Conservation (phyloP, 805 yeast genomes). For the Debaryomyces maramus region DNA sequence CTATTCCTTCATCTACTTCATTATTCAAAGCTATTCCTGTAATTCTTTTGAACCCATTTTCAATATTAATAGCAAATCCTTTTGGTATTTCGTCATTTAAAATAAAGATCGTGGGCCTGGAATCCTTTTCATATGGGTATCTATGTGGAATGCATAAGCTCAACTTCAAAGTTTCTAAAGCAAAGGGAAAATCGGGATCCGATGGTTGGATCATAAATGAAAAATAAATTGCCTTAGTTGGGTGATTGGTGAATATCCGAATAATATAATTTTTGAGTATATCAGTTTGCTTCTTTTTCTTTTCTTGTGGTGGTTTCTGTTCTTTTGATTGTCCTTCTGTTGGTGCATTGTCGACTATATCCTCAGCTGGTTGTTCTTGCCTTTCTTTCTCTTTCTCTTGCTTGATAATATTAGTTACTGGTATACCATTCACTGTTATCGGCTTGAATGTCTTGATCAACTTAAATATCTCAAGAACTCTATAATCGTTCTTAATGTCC, state of each 20-base stretch:
- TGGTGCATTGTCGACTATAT: neutral
- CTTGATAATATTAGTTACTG: slow-evolving; percentile 12
- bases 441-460: slow-evolving; percentile 31
- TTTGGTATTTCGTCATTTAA: slow-evolving; percentile 68
- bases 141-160: slow-evolving; percentile 53
- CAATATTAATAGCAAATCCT: slow-evolving; percentile 68
- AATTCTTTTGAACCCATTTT: slow-evolving; percentile 57
- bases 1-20: slow-evolving; percentile 22
- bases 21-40: slow-evolving; percentile 25
- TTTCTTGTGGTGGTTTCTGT: slow-evolving; percentile 6
- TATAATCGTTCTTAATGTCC: slow-evolving; percentile 20
- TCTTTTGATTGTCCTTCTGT: slow-evolving; percentile 5
- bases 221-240: slow-evolving; percentile 31
- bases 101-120: slow-evolving; percentile 53
- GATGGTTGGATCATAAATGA: slow-evolving; percentile 53
- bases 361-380: neutral
- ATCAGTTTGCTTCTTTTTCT: slow-evolving; percentile 7
- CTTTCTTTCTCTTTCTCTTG: slow-evolving; percentile 3
- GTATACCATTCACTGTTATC: slow-evolving; percentile 37
- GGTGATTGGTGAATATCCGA: slow-evolving; percentile 18
- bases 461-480: slow-evolving; percentile 33
- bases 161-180: slow-evolving; percentile 51
- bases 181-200: slow-evolving; percentile 76
- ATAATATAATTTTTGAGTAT: slow-evolving; percentile 16
- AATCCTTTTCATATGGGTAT: slow-evolving; percentile 48